Base-by-base conservation (phyloP, 345 rosid species). In the Kernera saxatilis region DNA sequence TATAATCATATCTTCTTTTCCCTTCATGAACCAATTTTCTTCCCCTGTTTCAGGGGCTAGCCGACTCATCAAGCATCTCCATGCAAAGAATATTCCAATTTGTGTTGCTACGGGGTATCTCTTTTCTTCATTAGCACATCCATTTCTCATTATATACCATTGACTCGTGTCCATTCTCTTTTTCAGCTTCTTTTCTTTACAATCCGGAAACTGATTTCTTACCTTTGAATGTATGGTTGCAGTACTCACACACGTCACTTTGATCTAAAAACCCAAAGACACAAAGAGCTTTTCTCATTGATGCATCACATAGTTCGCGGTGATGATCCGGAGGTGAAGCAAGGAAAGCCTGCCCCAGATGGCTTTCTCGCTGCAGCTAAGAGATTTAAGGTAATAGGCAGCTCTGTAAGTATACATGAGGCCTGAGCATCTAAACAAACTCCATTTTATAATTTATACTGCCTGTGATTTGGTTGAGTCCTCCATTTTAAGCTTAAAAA, bases 321-420 rank as follows among this genome's bases (percentile, higher is more conserved):
- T 62, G 99, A 94, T 82, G 97, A 94, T 78, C 99, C 95, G 8
- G 99, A 91, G 83, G 96, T 94, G 65, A 88, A 89, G 78, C 86
- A 82, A 75, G 99, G 99, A 58, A 94, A 94, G 80, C 99, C 97
- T 62, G 79, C 97, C 13, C 95, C 96, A 1, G 99, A 94, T 57
- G 77, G 86, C 60, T 94, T 94, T 73, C 85, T 91, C 39, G 88
- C 96, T 53, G 99, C 99, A 11, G 82, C 95, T 72, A 84, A 74
- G 70, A 94, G 99, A 82, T 94, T 94, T 71, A 86, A 91, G 96
- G 99, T 93, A 75, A n/a, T n/a, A n/a, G n/a, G n/a, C n/a, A n/a
- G n/a, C n/a, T n/a, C n/a, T n/a, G n/a, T n/a, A n/a, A n/a, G n/a
- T n/a, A n/a, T n/a, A n/a, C n/a, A n/a, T n/a, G n/a, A n/a, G n/a